Conservation (phyloP, 176 grass and related monocot genomes). For the Carex parvula region DNA sequence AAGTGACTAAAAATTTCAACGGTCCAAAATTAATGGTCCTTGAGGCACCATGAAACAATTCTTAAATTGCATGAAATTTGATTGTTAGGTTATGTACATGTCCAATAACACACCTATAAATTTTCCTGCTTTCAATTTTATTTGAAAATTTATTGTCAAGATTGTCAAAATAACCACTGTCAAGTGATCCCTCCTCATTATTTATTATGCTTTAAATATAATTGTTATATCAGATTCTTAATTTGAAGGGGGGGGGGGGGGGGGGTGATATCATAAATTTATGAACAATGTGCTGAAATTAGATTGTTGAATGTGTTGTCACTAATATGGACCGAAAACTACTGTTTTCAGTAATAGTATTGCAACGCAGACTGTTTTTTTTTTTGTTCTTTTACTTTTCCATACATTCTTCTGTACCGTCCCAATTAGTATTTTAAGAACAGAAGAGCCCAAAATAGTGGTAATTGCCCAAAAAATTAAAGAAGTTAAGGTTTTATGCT, state of each 20-base stretch:
- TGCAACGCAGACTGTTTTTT: neutral
- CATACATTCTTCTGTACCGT: neutral
- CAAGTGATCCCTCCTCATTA: neutral
- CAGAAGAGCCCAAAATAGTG: neutral
- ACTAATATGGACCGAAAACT: neutral
- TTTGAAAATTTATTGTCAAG: no score
- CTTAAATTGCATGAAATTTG: no score
- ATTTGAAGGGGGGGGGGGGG: neutral
- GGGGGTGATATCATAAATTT: neutral
- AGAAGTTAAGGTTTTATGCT: no score
- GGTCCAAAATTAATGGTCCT: no score
- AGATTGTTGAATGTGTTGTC: neutral
- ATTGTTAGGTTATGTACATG: no score
- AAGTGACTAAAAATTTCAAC: no score
- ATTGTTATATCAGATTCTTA: neutral
- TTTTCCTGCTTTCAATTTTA: no score
- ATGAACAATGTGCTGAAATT: constrained; percentile 1
- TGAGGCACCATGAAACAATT: no score
- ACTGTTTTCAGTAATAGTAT: neutral
- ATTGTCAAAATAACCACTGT: no score
- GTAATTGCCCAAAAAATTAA: neutral
- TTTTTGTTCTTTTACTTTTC: neutral
- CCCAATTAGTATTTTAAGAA: neutral
- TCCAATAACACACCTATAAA: no score
- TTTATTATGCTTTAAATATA: constrained; percentile 3